Conservation (phyloP, 805 yeast species). For the Tetrapisispora phaffii region DNA sequence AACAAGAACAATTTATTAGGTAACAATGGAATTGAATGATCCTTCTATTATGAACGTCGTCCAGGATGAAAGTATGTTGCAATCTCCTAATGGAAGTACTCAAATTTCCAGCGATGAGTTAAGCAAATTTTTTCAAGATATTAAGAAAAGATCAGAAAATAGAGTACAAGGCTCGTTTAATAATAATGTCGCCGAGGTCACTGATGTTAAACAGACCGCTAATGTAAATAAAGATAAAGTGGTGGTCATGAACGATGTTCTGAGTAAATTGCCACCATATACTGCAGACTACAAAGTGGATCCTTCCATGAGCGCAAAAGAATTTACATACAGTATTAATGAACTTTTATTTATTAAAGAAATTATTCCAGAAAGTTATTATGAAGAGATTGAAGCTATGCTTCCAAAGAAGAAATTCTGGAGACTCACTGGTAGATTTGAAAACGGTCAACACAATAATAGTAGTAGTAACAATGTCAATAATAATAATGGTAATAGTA, state of each 20-base stretch:
- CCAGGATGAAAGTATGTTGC: background rate
- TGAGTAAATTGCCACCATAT: constrained; percentile 5
- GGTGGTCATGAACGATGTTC: background rate
- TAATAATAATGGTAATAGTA: constrained; percentile 6
- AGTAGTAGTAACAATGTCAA: constrained; percentile 2
- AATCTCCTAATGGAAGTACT: background rate
- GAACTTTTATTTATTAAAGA: constrained; percentile 17
- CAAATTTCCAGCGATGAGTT: constrained; percentile 1
- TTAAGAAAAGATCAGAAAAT: constrained; percentile 1
- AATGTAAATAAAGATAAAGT: background rate
- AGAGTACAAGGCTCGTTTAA: background rate
- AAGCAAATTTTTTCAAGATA: constrained; percentile 2
- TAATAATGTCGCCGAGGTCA: background rate
- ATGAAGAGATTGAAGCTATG: constrained; percentile 25
- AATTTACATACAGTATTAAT: constrained; percentile 21
- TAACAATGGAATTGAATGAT: constrained; percentile 15
- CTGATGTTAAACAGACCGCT: background rate
- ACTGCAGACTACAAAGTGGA: constrained; percentile 16
- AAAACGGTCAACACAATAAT: constrained; percentile 6
- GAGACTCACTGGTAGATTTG: constrained; percentile 31
- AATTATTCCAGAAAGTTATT: constrained; percentile 24
- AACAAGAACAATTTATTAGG: background rate
- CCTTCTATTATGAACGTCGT: constrained; percentile 14
- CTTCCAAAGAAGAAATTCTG: constrained; percentile 44
- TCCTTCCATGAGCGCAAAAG: constrained; percentile 6